Percentiles rank a stretch among this genome's conserved stretches.
These are phyloP conservation scores for Alloteropsis semialata DNA, from an alignment of 176 grass and related monocot species.

Conservation along the genomic window DNA sequence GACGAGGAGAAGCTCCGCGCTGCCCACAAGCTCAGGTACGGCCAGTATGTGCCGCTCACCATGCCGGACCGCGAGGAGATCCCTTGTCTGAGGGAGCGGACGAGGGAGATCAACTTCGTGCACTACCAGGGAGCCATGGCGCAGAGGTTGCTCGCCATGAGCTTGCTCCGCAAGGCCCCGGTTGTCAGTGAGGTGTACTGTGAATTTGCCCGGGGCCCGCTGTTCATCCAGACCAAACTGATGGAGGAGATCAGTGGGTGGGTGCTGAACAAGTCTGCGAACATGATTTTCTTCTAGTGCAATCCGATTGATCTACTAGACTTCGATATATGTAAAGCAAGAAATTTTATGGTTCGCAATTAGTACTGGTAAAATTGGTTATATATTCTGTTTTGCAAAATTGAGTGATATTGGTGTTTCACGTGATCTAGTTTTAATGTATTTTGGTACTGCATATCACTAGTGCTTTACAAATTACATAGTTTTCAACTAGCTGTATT, in stretches of 20 bases:
- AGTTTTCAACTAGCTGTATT: too few species aligned
- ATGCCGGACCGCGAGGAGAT: background rate
- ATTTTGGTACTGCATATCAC: too few species aligned
- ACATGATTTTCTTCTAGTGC: too few species aligned
- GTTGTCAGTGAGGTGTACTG: background rate
- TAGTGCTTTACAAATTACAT: too few species aligned
- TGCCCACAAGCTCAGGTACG: conserved; percentile 7
- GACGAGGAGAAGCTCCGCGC: background rate
- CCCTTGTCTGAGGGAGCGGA: background rate
- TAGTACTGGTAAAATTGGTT: too few species aligned
- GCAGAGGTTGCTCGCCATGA: conserved; percentile 13
- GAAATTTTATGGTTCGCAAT: too few species aligned
- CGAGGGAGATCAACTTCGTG: conserved; percentile 15
- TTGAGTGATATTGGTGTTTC: too few species aligned
- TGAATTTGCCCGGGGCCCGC: background rate
- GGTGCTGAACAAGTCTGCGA: too few species aligned
- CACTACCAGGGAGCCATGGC: conserved; percentile 1
- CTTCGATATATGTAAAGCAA: too few species aligned
- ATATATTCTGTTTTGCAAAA: too few species aligned
- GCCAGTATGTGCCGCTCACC: background rate
- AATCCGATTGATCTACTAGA: too few species aligned
- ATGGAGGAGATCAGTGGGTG: background rate
- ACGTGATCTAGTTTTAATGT: too few species aligned
- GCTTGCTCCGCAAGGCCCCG: conserved; percentile 5
- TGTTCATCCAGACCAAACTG: background rate